These are phyloP conservation scores for Houttuynia cordata DNA, from an alignment of 164 flowering plant species.

Conservation along the genomic window DNA sequence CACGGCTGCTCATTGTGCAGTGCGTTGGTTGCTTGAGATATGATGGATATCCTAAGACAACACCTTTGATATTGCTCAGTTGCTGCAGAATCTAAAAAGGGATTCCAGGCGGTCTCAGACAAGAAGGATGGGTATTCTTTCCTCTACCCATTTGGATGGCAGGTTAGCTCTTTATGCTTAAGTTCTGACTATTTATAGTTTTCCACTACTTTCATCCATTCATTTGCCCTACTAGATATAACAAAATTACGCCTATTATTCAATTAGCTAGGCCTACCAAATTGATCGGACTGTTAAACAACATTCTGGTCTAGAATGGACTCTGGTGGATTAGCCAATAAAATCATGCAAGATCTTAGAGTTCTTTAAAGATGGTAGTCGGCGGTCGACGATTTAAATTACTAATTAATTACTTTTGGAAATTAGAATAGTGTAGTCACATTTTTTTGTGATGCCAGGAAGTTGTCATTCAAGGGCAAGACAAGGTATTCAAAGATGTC, in stretches of 20 bases:
- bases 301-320: too few relatives aligned
- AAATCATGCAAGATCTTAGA: too few relatives aligned
- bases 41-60: slow-evolving; percentile 52
- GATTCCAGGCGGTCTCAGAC: slow-evolving; percentile 61
- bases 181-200: not conserved
- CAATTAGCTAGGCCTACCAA: too few relatives aligned
- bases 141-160: slow-evolving; percentile 92
- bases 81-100: slow-evolving; percentile 91
- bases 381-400: too few relatives aligned
- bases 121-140: slow-evolving; percentile 72
- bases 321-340: too few relatives aligned
- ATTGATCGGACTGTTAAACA: too few relatives aligned
- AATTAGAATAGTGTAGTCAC: not conserved
- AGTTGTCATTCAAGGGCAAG: slow-evolving; percentile 74
- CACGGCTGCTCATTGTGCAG: slow-evolving; percentile 37
- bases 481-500: slow-evolving; percentile 91
- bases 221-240: too few relatives aligned
- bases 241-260: too few relatives aligned
- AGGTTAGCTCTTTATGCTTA: slow-evolving; percentile 32
- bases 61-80: slow-evolving; percentile 80
- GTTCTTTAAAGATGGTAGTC: too few relatives aligned
- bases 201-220: not conserved
- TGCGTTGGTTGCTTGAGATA: slow-evolving; percentile 29
- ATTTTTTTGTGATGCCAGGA: slow-evolving; percentile 36
- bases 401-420: not conserved